phyloP scores from a whole-genome alignment of 306 rosid genomes.

The Arachis hypogaea region DNA sequence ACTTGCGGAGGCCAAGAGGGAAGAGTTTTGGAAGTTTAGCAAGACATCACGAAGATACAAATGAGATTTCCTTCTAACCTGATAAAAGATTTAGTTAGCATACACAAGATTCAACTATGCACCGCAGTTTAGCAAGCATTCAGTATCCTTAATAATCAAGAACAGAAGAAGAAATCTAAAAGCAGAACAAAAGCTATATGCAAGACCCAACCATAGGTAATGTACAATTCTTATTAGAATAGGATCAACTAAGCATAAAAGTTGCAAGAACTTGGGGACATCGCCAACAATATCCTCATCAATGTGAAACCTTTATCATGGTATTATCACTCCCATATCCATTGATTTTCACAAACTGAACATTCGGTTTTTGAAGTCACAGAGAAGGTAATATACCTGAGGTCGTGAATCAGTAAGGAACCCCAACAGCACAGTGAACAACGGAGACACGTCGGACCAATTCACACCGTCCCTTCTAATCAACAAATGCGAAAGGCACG shows the following conservation, averaged over 20 bases:
- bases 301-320: not conserved
- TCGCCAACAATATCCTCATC: not conserved
- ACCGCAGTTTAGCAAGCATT: conserved; percentile 4
- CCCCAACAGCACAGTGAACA: conserved; percentile 59
- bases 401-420: conserved; percentile 69
- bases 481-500: conserved; percentile 69
- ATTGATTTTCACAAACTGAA: not conserved
- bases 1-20: conserved; percentile 60
- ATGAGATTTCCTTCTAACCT: conserved; percentile 84
- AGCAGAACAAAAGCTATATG: not conserved
- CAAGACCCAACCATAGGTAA: conserved; percentile 6
- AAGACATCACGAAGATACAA: conserved; percentile 60
- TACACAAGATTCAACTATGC: conserved; percentile 27
- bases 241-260: not conserved
- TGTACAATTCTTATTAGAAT: not conserved
- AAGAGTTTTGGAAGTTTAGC: conserved; percentile 52
- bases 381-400: conserved; percentile 50
- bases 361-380: not conserved
- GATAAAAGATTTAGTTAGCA: conserved; percentile 47
- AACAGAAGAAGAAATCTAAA: not conserved
- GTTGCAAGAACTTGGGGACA: not conserved
- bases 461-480: conserved; percentile 44
- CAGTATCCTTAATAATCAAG: not conserved
- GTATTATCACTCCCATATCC: not conserved
- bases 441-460: conserved; percentile 69